A percentile compares a stretch with the other conserved stretches of the same genome.
Evolutionary conservation across 164 flowering plant genomes (phyloP).

Genomic region (Piper longum): DNA sequence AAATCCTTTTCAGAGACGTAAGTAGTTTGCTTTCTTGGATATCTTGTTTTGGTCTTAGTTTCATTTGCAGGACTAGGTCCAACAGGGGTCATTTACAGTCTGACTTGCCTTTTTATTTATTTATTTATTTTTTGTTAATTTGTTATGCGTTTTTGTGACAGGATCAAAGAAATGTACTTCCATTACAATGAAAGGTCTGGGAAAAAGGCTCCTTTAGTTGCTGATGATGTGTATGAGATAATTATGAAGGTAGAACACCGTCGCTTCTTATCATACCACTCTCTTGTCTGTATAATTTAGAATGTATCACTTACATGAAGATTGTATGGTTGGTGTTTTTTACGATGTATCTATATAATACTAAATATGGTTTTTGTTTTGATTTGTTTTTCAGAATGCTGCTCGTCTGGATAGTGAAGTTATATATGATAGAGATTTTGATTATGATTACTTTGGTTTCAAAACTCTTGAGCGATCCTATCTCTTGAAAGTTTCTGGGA

Average conservation of each 20-base stretch:
- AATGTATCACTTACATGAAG: background rate
- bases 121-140: too few relatives aligned
- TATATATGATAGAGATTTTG: slow-evolving; percentile 94
- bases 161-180: slow-evolving; percentile 71
- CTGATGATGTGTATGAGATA: slow-evolving; percentile 92
- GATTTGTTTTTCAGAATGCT: slow-evolving; percentile 57
- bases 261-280: background rate
- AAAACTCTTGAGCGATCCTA: slow-evolving; percentile 98
- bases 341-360: background rate
- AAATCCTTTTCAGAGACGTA: slow-evolving; percentile 95
- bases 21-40: slow-evolving; percentile 11
- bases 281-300: background rate
- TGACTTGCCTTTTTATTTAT: too few relatives aligned
- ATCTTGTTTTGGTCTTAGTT: background rate
- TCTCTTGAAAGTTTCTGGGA: slow-evolving; percentile 80
- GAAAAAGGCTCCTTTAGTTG: slow-evolving; percentile 64
- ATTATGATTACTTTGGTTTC: slow-evolving; percentile 97
- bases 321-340: background rate
- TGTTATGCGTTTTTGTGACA: slow-evolving; percentile 9
- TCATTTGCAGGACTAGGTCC: too few relatives aligned
- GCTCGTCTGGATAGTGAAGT: slow-evolving; percentile 86
- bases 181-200: slow-evolving; percentile 75
- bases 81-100: background rate
- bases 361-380: too few relatives aligned
- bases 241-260: slow-evolving; percentile 62